Evolutionary conservation across 345 rosid species (phyloP).

Genomic region (Populus simonii): DNA sequence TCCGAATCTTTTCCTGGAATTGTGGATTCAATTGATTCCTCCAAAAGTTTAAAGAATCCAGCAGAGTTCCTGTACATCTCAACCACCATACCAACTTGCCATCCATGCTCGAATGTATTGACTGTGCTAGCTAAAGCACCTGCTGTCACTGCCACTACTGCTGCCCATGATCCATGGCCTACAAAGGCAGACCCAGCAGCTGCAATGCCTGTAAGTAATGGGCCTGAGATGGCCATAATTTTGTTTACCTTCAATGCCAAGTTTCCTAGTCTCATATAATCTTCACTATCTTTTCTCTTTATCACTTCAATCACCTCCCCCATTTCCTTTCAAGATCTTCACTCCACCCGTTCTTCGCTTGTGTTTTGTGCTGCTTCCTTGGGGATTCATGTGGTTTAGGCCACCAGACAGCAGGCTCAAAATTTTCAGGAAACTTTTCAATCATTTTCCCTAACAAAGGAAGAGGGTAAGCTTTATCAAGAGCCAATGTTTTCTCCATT

Average conservation of each 20-base stretch:
- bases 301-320: slow-evolving; percentile 33
- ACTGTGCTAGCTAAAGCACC: slow-evolving; percentile 39
- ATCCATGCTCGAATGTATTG: slow-evolving; percentile 43
- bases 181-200: slow-evolving; percentile 31
- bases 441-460: slow-evolving; percentile 42
- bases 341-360: slow-evolving; percentile 30
- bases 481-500: slow-evolving; percentile 29
- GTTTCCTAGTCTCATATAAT: slow-evolving; percentile 40
- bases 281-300: slow-evolving; percentile 36
- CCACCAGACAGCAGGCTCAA: slow-evolving; percentile 41
- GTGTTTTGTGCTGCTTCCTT: not conserved
- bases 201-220: slow-evolving; percentile 38
- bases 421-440: slow-evolving; percentile 29
- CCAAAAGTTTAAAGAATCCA: slow-evolving; percentile 36
- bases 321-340: slow-evolving; percentile 40
- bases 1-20: slow-evolving; percentile 18
- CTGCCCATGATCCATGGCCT: slow-evolving; percentile 19
- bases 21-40: slow-evolving; percentile 28
- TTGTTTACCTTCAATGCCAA: slow-evolving; percentile 42
- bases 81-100: slow-evolving; percentile 54
- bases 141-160: slow-evolving; percentile 22
- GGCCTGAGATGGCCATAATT: slow-evolving; percentile 43
- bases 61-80: slow-evolving; percentile 55
- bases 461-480: slow-evolving; percentile 41
- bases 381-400: not conserved